phyloP scores from a whole-genome alignment of 768 basidiomycete species.

The Russula brevipes region DNA sequence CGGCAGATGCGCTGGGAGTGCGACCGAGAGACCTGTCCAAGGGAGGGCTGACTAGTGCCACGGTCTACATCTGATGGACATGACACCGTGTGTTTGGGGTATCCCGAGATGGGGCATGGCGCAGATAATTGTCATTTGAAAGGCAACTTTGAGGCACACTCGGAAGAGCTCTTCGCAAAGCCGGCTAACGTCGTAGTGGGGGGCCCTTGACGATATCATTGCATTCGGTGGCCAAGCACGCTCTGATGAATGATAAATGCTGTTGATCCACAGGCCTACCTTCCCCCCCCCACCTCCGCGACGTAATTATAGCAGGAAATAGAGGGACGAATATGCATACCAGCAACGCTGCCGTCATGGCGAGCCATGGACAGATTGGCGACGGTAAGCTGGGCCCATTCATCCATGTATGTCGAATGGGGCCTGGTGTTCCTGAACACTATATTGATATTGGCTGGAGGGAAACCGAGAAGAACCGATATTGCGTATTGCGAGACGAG shows the following conservation, averaged over 20 bases:
- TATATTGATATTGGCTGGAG: conserved; percentile 11
- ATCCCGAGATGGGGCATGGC: conserved; percentile 10
- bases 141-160: conserved; percentile 9
- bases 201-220: conserved; percentile 11
- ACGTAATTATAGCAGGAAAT: conserved; percentile 2
- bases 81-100: conserved; percentile 2
- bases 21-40: conserved; percentile 8
- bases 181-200: background rate
- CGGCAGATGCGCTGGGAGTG: background rate
- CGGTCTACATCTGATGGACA: conserved; percentile 11
- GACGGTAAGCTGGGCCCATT: conserved; percentile 9
- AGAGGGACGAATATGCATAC: background rate
- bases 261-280: no score
- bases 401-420: conserved; percentile 4
- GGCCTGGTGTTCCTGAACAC: conserved; percentile 17
- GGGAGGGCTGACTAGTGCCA: background rate
- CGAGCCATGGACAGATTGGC: background rate
- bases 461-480: conserved; percentile 11
- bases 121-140: conserved; percentile 10
- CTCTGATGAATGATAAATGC: conserved; percentile 5
- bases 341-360: conserved; percentile 10
- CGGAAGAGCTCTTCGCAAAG: conserved; percentile 2
- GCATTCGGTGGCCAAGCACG: background rate
- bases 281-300: background rate
- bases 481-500: conserved; percentile 12